A percentile compares a stretch with the other conserved stretches of the same genome.
Evolutionary conservation across 2,329 filamentous ascomycete species (phyloP).

Genomic region (Leptosphaerulina australis): DNA sequence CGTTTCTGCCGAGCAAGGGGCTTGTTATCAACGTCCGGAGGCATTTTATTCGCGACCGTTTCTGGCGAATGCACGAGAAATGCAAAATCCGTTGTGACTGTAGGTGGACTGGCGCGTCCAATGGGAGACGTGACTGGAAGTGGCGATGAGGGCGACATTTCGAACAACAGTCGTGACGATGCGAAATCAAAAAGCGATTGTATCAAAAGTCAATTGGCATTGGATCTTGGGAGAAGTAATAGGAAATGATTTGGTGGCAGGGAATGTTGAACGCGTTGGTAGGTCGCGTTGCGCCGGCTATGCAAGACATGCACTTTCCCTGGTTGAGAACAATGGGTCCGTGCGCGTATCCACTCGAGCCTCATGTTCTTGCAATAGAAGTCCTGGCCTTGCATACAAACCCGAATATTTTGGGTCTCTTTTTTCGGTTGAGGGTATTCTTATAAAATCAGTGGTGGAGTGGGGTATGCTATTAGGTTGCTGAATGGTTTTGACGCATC

Average conservation of each 20-base stretch:
- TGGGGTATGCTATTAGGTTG: too few relatives aligned
- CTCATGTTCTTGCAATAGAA: slow-evolving; percentile 1
- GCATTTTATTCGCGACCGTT: slow-evolving; percentile 61
- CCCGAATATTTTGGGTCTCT: too few relatives aligned
- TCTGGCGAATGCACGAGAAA: slow-evolving; percentile 66
- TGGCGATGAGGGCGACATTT: slow-evolving; percentile 34
- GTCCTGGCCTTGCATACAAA: neutral
- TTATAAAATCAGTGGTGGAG: too few relatives aligned
- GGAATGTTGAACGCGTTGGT: slow-evolving; percentile 30
- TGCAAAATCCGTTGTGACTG: slow-evolving; percentile 50
- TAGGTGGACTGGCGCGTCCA: slow-evolving; percentile 36
- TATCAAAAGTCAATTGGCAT: slow-evolving; percentile 21
- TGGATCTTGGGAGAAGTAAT: slow-evolving; percentile 21
- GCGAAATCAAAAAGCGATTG: slow-evolving; percentile 10
- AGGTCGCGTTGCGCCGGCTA: slow-evolving; percentile 17
- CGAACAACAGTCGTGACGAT: slow-evolving; percentile 6
- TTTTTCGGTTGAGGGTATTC: too few relatives aligned
- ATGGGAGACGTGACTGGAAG: slow-evolving; percentile 36
- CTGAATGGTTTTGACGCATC: slow-evolving; percentile 3
- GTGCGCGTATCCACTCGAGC: slow-evolving; percentile 5
- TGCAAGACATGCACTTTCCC: slow-evolving; percentile 19
- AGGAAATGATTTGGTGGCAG: slow-evolving; percentile 35
- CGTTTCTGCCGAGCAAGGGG: slow-evolving; percentile 65
- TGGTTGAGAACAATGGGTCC: slow-evolving; percentile 10
- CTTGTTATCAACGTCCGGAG: slow-evolving; percentile 65